Evolutionary conservation across 164 flowering plant species (phyloP).

Genomic region (grape (Vitis vinifera)): ASM3070453v1 NC_081810.1:19366501-19367000

Average conservation of each 20-base stretch:
- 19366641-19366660: no score
- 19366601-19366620: no score
- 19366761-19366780: constrained; percentile 84
- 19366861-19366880: background rate
- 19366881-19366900: background rate
- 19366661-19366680: background rate
- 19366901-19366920: background rate
- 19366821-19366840: constrained; percentile 83
- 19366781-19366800: constrained; percentile 89
- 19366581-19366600: no score
- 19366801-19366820: constrained; percentile 70
- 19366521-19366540: no score
- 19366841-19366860: constrained; percentile 87
- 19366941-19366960: background rate
- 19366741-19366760: constrained; percentile 75
- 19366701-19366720: constrained; percentile 85
- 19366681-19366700: constrained; percentile 12
- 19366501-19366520: no score
- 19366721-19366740: constrained; percentile 79
- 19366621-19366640: no score
- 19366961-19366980: background rate
- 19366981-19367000: constrained; percentile 82
- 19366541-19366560: background rate
- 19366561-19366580: no score
- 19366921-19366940: background rate